Evolutionary conservation across 2,329 filamentous ascomycete species (phyloP).

Genomic region (Aphanocladium album): DNA sequence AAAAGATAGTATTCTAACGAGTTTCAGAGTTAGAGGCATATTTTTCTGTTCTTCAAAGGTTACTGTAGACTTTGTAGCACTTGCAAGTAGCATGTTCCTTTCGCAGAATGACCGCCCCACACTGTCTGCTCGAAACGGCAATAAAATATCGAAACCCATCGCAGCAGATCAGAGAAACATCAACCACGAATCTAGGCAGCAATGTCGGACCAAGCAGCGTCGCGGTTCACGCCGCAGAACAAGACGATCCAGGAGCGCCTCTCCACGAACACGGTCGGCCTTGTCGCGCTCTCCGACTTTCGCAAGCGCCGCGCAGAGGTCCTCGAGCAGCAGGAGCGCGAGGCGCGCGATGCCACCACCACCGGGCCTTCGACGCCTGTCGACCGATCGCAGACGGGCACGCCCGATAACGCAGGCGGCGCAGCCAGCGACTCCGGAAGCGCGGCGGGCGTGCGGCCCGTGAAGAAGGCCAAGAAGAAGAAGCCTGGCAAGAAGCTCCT

Average conservation of each 20-base stretch:
- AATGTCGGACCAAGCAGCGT: conserved; percentile 39
- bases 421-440: conserved; percentile 28
- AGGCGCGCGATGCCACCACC: conserved; percentile 60
- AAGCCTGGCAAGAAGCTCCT: conserved; percentile 43
- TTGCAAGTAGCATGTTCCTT: no score
- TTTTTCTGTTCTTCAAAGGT: no score
- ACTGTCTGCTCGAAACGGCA: not conserved
- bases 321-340: conserved; percentile 83
- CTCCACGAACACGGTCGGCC: conserved; percentile 81
- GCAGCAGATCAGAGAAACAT: not conserved
- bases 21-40: no score
- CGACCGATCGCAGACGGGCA: conserved; percentile 43
- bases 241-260: conserved; percentile 75
- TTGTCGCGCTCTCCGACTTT: conserved; percentile 89
- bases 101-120: not conserved
- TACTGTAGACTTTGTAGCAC: no score
- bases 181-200: conserved; percentile 3
- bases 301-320: conserved; percentile 93
- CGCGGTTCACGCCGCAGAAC: conserved; percentile 70
- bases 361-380: conserved; percentile 39
- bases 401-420: conserved; percentile 35
- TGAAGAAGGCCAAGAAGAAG: conserved; percentile 36
- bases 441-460: conserved; percentile 20
- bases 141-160: not conserved
- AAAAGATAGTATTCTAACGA: no score